Evolutionary conservation across 495 filamentous ascomycete genomes (phyloP), one percentile per base, ranked within the genome.

Genomic region (Venustampulla echinocandica): DNA sequence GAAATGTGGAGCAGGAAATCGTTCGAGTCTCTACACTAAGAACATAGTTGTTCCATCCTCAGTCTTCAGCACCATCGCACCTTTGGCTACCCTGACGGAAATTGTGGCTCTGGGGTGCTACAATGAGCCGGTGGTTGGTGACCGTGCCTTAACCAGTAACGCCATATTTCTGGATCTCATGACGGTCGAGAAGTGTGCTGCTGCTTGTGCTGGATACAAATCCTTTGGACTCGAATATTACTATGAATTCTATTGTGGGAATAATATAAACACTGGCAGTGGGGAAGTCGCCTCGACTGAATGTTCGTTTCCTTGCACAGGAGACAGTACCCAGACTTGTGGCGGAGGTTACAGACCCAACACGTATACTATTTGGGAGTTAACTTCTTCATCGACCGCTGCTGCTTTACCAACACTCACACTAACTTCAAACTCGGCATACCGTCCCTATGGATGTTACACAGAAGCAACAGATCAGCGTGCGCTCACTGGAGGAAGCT

Each of bases 191-290:
- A 41, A 32, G 19, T 67, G 64, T 39, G 59, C 61, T 10, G 33
- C 50, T 6, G 49, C 41, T 27, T 70, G 68, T 51, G 15, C 33
- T 10, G 33, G 19, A 0, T 65, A 46, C 47, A 42, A 14, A 9
- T 61, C 56, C 36, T 61, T 64, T 36, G 64, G 56, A 19, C 49
- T 57, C 5, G 66, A 70, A 46, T 70, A 64, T 34, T 9, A 32
- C 21, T 15, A n/a, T 7, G 39, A 42, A 27, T 38, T 6, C 17
- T 38, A 38, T 15, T 38, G 35, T 17, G 35, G 35, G 6, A 38
- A 38, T 15, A 38, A 7, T 18, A 6, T 38, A 6, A 10, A 38
- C 6, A 10, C 35, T 18, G 35, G 35, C 10, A 38, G 35, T 18
- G 35, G 6, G 7, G 9, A 11, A 7, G 35, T 18, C 17, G 35